Evolutionary conservation across 352 stramenopile genomes (phyloP), one percentile per base, ranked within the genome.

Genomic region (Phytophthora macrochlamydospora): DNA sequence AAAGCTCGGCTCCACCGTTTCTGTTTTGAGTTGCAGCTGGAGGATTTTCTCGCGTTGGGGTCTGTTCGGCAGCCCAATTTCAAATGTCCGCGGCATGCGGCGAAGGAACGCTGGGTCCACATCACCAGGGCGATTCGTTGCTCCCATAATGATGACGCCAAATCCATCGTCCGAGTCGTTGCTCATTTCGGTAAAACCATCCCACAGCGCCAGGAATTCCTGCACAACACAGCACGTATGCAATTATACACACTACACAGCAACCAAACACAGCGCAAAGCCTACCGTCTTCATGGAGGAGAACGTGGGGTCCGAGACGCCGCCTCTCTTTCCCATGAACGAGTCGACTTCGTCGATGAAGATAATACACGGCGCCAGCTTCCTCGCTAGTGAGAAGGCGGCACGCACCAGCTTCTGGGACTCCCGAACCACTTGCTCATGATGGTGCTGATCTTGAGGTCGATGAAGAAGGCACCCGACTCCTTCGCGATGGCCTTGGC

Each of bases 291-390:
- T 96, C 89, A 96, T 96, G 14, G 82, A 93, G 6, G 85, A 86
- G 31, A 94, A 87, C 37, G 85, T 98, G 59, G 67, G 92, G 51
- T 91, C 88, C 0, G 85, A 91, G 6, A 81, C 75, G 8, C 87
- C 86, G 49, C 86, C 79, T 42, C 91, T 84, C 59, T 93, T 93
- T 18, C 91, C 89, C 87, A 97, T 95, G 76, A 97, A 97, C 51
- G 87, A 95, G 67, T 98, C 92, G 13, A 99, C 90, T 70, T 99
- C 97, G 73, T 99, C 97, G 51, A 99, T 98, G 69, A 99, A 99
- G 56, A 99, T 98, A 69, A 99, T 97, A 65, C 90, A 97, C 2
- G 97, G 97, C 45, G 93, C 86, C 43, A 99, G 81, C 77, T 99
- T 99, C 42, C 86, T 76, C 13, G 96, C 96, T 32, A 99, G 76